A percentile compares a stretch with the other conserved stretches of the same genome.
Conservation (phyloP, 2,329 filamentous ascomycete species). For the Talaromyces sp. region DNA sequence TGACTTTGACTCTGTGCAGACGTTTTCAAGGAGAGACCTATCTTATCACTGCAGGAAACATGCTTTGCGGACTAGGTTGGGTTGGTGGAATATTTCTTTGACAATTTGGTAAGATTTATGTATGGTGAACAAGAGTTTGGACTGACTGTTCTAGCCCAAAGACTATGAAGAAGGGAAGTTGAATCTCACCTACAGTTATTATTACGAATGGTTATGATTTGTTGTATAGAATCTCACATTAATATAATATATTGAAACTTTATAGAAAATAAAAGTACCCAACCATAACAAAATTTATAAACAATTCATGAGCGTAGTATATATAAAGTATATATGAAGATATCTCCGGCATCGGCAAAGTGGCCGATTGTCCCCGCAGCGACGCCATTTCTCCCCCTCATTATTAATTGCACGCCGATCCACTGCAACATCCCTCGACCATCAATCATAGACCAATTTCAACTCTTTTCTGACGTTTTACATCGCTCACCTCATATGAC, state of each 20-base stretch:
- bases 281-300: too few species aligned
- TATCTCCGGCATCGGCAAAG: background rate
- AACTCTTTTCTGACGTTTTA: background rate
- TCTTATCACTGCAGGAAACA: slow-evolving; percentile 2
- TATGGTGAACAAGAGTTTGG: background rate
- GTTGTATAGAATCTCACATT: background rate
- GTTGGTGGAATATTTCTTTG: background rate
- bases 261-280: too few species aligned
- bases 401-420: background rate
- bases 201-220: background rate
- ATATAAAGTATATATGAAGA: background rate
- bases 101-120: background rate
- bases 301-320: too few species aligned
- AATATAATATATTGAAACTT: background rate
- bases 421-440: background rate
- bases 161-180: background rate
- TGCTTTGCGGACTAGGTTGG: slow-evolving; percentile 12
- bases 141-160: background rate
- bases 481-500: slow-evolving; percentile 1
- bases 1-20: slow-evolving; percentile 16
- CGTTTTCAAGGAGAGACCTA: slow-evolving; percentile 4
- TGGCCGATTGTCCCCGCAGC: background rate
- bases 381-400: background rate
- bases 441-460: background rate
- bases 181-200: too few species aligned